Evolutionary conservation across 805 yeast species (phyloP), one percentile per base, ranked within the genome.

Genomic region (Metschnikowia koreensis): DNA sequence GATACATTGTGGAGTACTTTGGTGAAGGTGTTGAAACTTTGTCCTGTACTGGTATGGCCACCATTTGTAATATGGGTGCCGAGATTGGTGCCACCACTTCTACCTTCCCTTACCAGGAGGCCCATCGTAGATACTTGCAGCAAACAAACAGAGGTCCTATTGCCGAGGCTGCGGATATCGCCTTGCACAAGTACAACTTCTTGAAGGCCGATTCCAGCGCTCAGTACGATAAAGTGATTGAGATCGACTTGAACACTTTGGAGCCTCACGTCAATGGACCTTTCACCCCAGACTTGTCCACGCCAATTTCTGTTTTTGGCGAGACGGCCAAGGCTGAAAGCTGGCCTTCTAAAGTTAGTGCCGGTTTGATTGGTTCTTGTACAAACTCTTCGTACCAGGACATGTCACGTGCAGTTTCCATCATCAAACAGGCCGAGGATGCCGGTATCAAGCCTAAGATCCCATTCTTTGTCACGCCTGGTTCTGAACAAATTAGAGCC

Each of bases 61-160:
- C 99, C 55, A 93, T 94, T 70, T 93, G 98, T 81, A 94, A 94
- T 74, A 94, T 94, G 99, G 99, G 99, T 69, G 99, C 99, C 50
- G 99, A 94, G 76, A 91, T 94, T 53, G 99, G 99, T 73, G 99
- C 99, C 41, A 94, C 99, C 38, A 94, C 99, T 41, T 93, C 98
- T 26, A 83, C 89, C 51, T 94, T 94, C 90, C 99, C 99, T 57
- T 93, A 84, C 81, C 91, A 87, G 64, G 82, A 81, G 46, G 86
- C 92, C 48, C 90, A 87, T 77, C 79, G 75, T 62, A 80, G 89
- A 56, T 94, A 90, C 74, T 79, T 94, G 67, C 66, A 79, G 50
- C 91, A 96, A 42, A 94, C 99, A 37, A 83, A 83, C 59, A 83
- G 99, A 75, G 83, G 79, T 8, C 84, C 88, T 56, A 82, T 94